Percentiles rank a stretch among this genome's conserved stretches.
Evolutionary conservation across 495 filamentous ascomycete species (phyloP).

Genomic region (Recurvomyces mirabilis): DNA sequence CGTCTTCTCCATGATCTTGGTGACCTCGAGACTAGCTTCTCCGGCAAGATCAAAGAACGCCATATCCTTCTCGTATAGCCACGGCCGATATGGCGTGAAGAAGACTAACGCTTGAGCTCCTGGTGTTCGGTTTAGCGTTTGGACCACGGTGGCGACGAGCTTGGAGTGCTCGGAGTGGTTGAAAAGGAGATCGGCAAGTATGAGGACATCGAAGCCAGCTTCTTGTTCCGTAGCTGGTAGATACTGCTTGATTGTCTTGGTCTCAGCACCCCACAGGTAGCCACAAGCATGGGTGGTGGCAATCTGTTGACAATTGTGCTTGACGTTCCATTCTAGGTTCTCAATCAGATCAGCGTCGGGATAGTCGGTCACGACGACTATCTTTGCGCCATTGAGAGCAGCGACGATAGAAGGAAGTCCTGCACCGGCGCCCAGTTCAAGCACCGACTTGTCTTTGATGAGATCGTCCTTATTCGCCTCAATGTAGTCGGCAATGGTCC

Average conservation of each 20-base stretch:
- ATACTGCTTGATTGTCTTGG: conserved; percentile 41
- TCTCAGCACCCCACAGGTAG: conserved; percentile 53
- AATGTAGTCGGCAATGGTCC: conserved; percentile 63
- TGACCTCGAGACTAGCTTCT: conserved; percentile 56
- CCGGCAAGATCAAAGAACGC: conserved; percentile 69
- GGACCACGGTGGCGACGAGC: conserved; percentile 56
- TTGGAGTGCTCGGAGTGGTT: conserved; percentile 74
- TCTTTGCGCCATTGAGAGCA: conserved; percentile 52
- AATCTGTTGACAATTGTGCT: conserved; percentile 4
- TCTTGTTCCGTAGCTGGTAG: conserved; percentile 27
- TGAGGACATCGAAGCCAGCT: conserved; percentile 60
- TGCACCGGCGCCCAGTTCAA: conserved; percentile 84
- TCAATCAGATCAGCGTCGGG: conserved; percentile 68
- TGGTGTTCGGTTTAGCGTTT: conserved; percentile 43
- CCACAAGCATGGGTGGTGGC: conserved; percentile 23
- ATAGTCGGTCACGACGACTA: conserved; percentile 78
- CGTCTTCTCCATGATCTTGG: conserved; percentile 67
- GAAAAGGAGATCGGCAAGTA: conserved; percentile 83
- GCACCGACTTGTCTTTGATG: conserved; percentile 50
- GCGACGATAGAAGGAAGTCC: conserved; percentile 74
- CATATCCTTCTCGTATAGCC: conserved; percentile 73
- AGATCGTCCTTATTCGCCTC: conserved; percentile 48
- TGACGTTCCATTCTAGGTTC: conserved; percentile 65
- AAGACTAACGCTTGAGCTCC: conserved; percentile 66
- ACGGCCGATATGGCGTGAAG: conserved; percentile 87